Evolutionary conservation across 331 rosid genomes (phyloP).

Genomic region (Rhamnella rubrinervis): DNA sequence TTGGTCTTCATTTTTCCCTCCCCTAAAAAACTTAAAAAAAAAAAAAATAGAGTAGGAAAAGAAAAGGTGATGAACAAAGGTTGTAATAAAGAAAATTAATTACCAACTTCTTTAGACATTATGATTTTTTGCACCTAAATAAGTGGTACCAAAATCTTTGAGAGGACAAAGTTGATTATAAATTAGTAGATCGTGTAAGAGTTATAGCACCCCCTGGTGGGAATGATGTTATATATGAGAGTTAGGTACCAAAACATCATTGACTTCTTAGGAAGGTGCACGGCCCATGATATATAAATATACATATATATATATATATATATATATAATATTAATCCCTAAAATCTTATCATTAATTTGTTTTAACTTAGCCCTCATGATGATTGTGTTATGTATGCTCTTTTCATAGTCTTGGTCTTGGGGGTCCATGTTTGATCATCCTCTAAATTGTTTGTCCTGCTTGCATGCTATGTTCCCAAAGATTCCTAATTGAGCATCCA

Average conservation of each 20-base stretch:
- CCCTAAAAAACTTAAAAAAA: slow-evolving; percentile 1
- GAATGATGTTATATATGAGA: slow-evolving; percentile 10
- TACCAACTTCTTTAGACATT: not conserved
- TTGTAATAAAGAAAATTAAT: too few relatives aligned
- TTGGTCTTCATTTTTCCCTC: not conserved
- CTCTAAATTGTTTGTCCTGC: too few relatives aligned
- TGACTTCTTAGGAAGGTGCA: not conserved
- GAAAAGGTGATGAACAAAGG: not conserved
- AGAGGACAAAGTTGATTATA: not conserved
- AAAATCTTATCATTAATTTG: too few relatives aligned
- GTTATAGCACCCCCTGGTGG: not conserved
- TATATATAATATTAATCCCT: too few relatives aligned
- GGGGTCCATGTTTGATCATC: too few relatives aligned
- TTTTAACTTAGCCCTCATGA: too few relatives aligned
- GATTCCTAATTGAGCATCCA: too few relatives aligned
- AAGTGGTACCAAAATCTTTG: not conserved
- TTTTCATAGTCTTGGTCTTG: too few relatives aligned
- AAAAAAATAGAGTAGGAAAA: not conserved
- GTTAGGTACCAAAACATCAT: slow-evolving; percentile 12
- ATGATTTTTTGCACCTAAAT: not conserved
- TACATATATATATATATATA: too few relatives aligned
- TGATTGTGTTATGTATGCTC: too few relatives aligned
- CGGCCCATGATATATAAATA: not conserved
- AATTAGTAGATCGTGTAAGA: not conserved
- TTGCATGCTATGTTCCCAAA: too few relatives aligned